These are phyloP conservation scores for Bacterosira constricta DNA, from an alignment of 108 stramenopile genomes.

Conservation along the genomic window DNA sequence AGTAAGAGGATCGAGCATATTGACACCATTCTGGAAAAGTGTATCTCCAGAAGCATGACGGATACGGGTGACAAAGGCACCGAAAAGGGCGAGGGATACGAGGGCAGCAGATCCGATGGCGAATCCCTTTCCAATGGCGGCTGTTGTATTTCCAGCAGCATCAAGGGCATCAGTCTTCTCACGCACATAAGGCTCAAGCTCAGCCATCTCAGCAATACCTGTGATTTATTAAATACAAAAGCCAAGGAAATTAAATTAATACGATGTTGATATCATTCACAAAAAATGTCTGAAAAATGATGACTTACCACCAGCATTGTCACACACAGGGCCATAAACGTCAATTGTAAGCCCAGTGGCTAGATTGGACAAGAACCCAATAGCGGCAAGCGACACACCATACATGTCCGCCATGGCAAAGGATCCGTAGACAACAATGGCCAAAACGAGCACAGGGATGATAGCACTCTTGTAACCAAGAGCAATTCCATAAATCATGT, in stretches of 20 bases:
- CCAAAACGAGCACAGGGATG: constrained; percentile 96
- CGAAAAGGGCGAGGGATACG: constrained; percentile 96
- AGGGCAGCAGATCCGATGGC: constrained; percentile 99
- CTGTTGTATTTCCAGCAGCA: constrained; percentile 99
- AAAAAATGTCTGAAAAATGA: not conserved
- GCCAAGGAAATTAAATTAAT: not conserved
- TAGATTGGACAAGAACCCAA: constrained; percentile 98
- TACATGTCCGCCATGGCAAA: constrained; percentile 95
- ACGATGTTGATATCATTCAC: not conserved
- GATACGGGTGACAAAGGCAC: constrained; percentile 96
- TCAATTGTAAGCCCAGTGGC: constrained; percentile 98
- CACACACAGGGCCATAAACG: constrained; percentile 98
- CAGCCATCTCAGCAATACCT: constrained; percentile 99
- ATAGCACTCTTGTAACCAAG: constrained; percentile 98
- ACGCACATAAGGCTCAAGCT: constrained; percentile 91
- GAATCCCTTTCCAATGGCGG: constrained; percentile 99
- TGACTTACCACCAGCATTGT: constrained; percentile 96
- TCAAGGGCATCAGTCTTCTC: constrained; percentile 99
- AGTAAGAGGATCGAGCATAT: constrained; percentile 94
- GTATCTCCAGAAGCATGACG: constrained; percentile 71
- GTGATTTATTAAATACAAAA: not conserved
- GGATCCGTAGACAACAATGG: constrained; percentile 90
- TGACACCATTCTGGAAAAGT: constrained; percentile 77
- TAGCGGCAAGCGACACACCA: constrained; percentile 96
- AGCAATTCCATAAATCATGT: constrained; percentile 98